Evolutionary conservation across 2,329 filamentous ascomycete genomes (phyloP).

Genomic region (Calycina herbarum): DNA sequence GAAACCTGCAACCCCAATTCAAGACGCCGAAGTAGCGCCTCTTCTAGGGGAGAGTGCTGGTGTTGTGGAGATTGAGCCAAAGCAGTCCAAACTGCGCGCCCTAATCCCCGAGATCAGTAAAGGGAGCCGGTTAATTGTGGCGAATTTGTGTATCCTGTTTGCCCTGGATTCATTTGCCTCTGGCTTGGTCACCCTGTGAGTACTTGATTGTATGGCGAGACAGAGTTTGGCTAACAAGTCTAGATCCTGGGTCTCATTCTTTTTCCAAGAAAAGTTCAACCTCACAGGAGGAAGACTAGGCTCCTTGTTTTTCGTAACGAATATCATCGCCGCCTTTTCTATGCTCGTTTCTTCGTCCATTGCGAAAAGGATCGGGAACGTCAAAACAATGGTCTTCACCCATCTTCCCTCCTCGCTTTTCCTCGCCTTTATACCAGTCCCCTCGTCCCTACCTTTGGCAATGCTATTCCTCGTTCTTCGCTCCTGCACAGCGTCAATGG

Average conservation of each 20-base stretch:
- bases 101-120: slow-evolving; percentile 59
- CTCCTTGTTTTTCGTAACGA: slow-evolving; percentile 55
- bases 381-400: slow-evolving; percentile 76
- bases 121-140: slow-evolving; percentile 53
- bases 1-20: slow-evolving; percentile 25
- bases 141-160: slow-evolving; percentile 67
- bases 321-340: slow-evolving; percentile 51
- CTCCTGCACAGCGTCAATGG: slow-evolving; percentile 66
- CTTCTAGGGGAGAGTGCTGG: slow-evolving; percentile 30
- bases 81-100: slow-evolving; percentile 27
- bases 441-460: slow-evolving; percentile 52
- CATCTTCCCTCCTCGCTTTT: slow-evolving; percentile 69
- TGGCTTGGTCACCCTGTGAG: slow-evolving; percentile 65
- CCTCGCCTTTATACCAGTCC: slow-evolving; percentile 61
- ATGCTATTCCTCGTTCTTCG: slow-evolving; percentile 62
- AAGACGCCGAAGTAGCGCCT: slow-evolving; percentile 33
- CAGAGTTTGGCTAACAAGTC: slow-evolving; percentile 39
- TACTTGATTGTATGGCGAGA: slow-evolving; percentile 14
- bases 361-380: slow-evolving; percentile 58
- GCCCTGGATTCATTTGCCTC: slow-evolving; percentile 69
- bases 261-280: slow-evolving; percentile 50
- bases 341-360: slow-evolving; percentile 55
- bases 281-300: slow-evolving; percentile 53
- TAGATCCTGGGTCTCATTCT: slow-evolving; percentile 59
- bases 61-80: slow-evolving; percentile 19